A percentile compares a stretch with the other conserved stretches of the same genome.
These are phyloP conservation scores for Sphenostylis stenocarpa DNA, from an alignment of 306 rosid genomes.

Conservation along the genomic window DNA sequence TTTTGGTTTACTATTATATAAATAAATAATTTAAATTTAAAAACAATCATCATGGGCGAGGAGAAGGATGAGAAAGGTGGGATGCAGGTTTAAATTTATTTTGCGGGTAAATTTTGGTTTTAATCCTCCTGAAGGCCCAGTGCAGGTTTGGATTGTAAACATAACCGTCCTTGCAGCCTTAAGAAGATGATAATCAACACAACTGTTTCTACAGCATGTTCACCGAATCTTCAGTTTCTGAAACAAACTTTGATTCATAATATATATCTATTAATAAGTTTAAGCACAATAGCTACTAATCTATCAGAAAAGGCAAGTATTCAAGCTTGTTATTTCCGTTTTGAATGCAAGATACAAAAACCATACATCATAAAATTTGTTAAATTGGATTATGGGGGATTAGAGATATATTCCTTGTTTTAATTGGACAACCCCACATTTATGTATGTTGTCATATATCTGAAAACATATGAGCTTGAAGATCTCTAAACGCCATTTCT, in stretches of 20 bases:
- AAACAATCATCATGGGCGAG: not conserved
- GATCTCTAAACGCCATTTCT: not conserved
- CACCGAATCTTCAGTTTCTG: not conserved
- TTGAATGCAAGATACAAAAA: not conserved
- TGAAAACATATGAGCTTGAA: slow-evolving; percentile 9
- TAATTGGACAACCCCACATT: not conserved
- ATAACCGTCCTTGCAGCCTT: not conserved
- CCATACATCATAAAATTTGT: no score
- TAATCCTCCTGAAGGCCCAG: not conserved
- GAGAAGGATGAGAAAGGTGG: not conserved
- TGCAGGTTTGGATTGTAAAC: not conserved
- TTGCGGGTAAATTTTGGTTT: not conserved
- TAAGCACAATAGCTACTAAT: not conserved
- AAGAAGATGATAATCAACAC: not conserved
- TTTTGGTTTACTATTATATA: not conserved
- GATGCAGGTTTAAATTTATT: not conserved
- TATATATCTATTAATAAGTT: not conserved
- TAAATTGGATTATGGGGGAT: no score
- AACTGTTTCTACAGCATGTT: slow-evolving; percentile 14
- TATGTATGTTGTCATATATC: not conserved
- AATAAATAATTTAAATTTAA: not conserved
- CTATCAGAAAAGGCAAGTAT: not conserved
- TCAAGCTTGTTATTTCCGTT: not conserved
- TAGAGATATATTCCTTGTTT: not conserved
- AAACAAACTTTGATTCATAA: not conserved